phyloP scores from a whole-genome alignment of 2,329 filamentous ascomycete genomes.

The Paecilomyces variotii region DNA sequence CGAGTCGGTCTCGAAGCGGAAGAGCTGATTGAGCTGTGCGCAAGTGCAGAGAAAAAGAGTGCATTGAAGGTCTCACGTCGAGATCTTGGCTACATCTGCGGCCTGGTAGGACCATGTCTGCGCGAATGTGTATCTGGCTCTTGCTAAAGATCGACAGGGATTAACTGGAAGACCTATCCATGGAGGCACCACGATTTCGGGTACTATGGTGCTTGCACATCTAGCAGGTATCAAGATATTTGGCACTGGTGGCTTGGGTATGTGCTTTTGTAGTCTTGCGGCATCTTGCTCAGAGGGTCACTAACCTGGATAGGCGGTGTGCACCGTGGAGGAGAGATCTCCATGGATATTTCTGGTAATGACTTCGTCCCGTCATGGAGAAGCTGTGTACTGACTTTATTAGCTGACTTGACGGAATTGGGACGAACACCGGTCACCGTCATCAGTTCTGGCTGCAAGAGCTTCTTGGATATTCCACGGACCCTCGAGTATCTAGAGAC shows the following conservation, averaged over 20 bases:
- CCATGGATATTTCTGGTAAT: slow-evolving; percentile 73
- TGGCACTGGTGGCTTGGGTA: slow-evolving; percentile 79
- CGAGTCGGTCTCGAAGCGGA: slow-evolving; percentile 66
- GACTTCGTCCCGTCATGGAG: not conserved
- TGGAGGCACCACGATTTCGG: slow-evolving; percentile 87
- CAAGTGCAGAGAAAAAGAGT: slow-evolving; percentile 54
- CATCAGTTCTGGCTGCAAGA: slow-evolving; percentile 85
- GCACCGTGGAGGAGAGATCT: slow-evolving; percentile 76
- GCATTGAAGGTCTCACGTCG: slow-evolving; percentile 79
- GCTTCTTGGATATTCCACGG: slow-evolving; percentile 83
- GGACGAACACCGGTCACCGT: slow-evolving; percentile 84
- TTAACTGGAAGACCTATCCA: slow-evolving; percentile 61
- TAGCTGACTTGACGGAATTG: slow-evolving; percentile 85
- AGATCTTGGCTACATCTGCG: slow-evolving; percentile 75
- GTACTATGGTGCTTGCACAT: slow-evolving; percentile 82
- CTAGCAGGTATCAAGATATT: slow-evolving; percentile 86
- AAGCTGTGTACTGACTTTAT: not conserved
- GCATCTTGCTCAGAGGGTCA: not conserved
- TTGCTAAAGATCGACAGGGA: slow-evolving; percentile 39
- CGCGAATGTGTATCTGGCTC: not conserved
- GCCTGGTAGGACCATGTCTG: slow-evolving; percentile 49
- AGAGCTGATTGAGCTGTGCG: slow-evolving; percentile 63
- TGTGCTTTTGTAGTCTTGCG: slow-evolving; percentile 1
- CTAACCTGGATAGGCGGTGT: slow-evolving; percentile 56
- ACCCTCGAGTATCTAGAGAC: slow-evolving; percentile 77